Base-by-base conservation (phyloP, 169 alveolate genomes). In the Plasmodium vinckei region DNA sequence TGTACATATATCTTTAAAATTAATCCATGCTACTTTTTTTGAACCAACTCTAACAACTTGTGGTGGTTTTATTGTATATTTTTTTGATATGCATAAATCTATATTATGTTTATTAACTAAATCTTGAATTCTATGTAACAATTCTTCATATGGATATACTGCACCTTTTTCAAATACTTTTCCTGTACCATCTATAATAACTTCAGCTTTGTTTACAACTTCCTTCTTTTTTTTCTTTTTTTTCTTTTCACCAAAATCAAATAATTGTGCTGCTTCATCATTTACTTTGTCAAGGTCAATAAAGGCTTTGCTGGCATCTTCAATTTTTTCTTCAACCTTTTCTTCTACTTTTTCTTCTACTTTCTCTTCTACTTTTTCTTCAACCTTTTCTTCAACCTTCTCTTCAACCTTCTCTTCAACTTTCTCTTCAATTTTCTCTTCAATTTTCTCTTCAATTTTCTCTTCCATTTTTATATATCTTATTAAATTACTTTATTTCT, bases 11-110 rank as follows among this genome's bases (percentile, higher is more conserved):
- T 95, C 99, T 53, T 95, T 96, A 93, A 97, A 98, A 94, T 98
- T 98, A 68, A 95, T 94, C 99, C 99, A 97, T 13, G 98, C 98
- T 1, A 97, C 98, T 93, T 97, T 97, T 93, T 97, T 98, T n/a
- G 99, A 95, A 27, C 99, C 99, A 2, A 97, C 98, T 15, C 98
- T 93, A n/a, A 96, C 98, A 42, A 98, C 98, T 71, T 97, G 97
- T 5, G 99, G 99, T 7, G 98, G 98, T 73, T 93, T 94, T 47
- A 96, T 93, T 15, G 98, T 95, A 87, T 95, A 96, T 39, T 97
- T 90, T 91, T 95, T 95, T 54, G 95, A 89, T 42, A 97, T 98
- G 60, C 97, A 92, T 42, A 97, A 73, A 71, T 95, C 98, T n/a
- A 97, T 97, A 79, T 97, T 97, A 89, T 96, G 95, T 57, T 94